Percentiles rank a stretch among this genome's conserved stretches.
Evolutionary conservation across 768 basidiomycete genomes (phyloP).

Genomic region (Agaricus subrufescens): DNA sequence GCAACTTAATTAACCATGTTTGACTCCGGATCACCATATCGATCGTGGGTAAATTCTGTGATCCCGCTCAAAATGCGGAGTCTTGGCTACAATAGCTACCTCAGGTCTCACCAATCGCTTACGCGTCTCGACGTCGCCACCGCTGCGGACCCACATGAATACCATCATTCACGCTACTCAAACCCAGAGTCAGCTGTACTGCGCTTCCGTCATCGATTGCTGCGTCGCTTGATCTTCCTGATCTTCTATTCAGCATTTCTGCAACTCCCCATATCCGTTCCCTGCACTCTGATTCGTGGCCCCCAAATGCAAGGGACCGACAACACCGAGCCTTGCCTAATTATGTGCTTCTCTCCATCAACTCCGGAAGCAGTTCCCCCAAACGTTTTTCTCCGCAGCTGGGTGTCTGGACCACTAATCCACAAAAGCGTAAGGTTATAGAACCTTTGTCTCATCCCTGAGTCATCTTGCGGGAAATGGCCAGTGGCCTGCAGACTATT

Average conservation of each 20-base stretch:
- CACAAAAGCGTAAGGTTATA: too few species aligned
- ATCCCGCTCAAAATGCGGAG: neutral
- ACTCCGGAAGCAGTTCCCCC: neutral
- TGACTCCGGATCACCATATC: constrained; percentile 6
- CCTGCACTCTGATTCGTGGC: neutral
- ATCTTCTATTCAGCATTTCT: neutral
- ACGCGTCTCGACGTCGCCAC: neutral
- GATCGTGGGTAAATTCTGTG: neutral
- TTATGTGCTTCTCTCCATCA: neutral
- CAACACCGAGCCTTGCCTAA: neutral
- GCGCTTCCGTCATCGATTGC: neutral
- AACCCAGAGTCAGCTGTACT: constrained; percentile 4
- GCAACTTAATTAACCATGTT: constrained; percentile 5
- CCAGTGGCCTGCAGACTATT: too few species aligned
- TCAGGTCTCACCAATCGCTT: neutral
- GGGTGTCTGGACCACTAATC: too few species aligned
- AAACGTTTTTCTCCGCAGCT: neutral
- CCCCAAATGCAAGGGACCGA: neutral
- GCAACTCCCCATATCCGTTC: neutral
- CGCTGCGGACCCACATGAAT: neutral
- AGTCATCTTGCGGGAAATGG: too few species aligned
- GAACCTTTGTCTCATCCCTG: too few species aligned
- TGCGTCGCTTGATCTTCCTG: constrained; percentile 6
- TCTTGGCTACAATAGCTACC: neutral
- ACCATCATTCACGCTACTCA: neutral